These are phyloP conservation scores for Psidium guajava DNA, from an alignment of 345 rosid species.

Conservation along the genomic window DNA sequence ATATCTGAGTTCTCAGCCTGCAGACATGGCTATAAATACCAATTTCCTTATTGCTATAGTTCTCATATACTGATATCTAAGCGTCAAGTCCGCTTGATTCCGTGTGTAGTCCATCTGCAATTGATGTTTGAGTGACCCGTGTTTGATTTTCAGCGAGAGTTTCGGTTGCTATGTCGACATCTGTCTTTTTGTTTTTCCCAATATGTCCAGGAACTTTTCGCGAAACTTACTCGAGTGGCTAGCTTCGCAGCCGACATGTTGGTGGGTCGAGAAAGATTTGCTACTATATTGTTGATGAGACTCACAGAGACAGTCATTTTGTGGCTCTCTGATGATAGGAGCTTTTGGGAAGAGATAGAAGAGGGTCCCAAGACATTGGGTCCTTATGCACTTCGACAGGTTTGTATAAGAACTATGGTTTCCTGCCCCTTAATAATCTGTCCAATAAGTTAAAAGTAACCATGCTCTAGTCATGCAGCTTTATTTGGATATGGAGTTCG, in stretches of 20 bases:
- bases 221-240: conserved; percentile 52
- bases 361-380: conserved; percentile 60
- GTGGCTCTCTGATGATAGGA: conserved; percentile 89
- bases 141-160: background rate
- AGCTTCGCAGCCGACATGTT: conserved; percentile 58
- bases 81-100: background rate
- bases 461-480: conserved; percentile 28
- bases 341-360: conserved; percentile 84
- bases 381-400: conserved; percentile 79
- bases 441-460: background rate
- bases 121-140: background rate
- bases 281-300: conserved; percentile 79
- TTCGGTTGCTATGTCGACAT: background rate
- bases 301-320: conserved; percentile 85
- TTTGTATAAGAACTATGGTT: background rate
- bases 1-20: background rate
- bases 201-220: conserved; percentile 45
- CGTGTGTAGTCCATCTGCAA: background rate
- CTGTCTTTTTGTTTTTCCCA: background rate
- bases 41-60: background rate
- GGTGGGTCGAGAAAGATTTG: conserved; percentile 84
- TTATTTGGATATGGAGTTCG: conserved; percentile 92
- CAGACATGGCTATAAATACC: background rate
- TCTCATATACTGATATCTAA: background rate
- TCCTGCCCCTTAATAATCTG: background rate